These are phyloP conservation scores for Lepiota brunneoincarnata DNA, from an alignment of 768 basidiomycete genomes.

Conservation along the genomic window DNA sequence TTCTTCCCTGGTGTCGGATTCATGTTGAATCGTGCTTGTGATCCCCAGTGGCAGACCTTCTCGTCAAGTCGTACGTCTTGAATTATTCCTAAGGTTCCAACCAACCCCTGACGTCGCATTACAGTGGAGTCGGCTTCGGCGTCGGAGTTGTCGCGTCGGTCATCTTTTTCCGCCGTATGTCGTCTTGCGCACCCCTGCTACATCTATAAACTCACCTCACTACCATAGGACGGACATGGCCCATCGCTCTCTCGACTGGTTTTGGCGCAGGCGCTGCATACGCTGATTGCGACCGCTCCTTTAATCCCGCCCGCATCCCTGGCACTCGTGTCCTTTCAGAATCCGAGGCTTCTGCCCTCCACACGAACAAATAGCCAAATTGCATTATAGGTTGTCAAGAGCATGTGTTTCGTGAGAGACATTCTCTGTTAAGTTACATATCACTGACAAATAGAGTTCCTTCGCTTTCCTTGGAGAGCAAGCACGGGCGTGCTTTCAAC, in stretches of 20 bases:
- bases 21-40: conserved; percentile 12
- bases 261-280: conserved; percentile 88
- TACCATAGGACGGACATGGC: conserved; percentile 83
- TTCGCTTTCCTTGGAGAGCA: background rate
- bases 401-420: background rate
- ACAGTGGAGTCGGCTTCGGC: conserved; percentile 85
- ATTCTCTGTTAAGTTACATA: background rate
- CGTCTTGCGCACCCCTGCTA: background rate
- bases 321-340: conserved; percentile 72
- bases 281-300: conserved; percentile 89
- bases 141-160: conserved; percentile 87
- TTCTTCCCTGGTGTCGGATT: conserved; percentile 2
- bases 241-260: conserved; percentile 80
- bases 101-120: conserved; percentile 11
- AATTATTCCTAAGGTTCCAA: background rate
- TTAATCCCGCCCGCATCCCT: conserved; percentile 87
- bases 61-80: conserved; percentile 78
- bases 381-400: conserved; percentile 14
- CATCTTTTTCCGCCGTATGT: conserved; percentile 88
- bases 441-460: conserved; percentile 8
- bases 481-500: background rate
- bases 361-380: conserved; percentile 13
- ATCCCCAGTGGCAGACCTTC: conserved; percentile 30
- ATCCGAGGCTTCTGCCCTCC: conserved; percentile 25
- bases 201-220: conserved; percentile 9